Conservation (phyloP, 495 filamentous ascomycete genomes). For the Penicillium arizonense region DNA sequence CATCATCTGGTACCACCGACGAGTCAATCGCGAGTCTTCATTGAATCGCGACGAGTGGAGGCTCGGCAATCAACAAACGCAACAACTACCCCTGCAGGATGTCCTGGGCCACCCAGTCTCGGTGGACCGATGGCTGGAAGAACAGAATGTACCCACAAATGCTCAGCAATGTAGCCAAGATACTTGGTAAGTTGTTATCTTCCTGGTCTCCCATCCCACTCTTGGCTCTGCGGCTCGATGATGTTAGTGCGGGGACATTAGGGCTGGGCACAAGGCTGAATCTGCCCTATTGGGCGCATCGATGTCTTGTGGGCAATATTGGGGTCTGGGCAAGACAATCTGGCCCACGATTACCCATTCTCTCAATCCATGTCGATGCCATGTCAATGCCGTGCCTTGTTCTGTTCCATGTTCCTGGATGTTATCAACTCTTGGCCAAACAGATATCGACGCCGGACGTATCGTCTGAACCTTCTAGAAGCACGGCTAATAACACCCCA, state of each 20-base stretch:
- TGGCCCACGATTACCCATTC: neutral
- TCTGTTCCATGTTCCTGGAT: neutral
- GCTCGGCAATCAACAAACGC: neutral
- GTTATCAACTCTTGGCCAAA: neutral
- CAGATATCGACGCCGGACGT: neutral
- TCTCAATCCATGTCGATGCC: neutral
- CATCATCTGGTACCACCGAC: slow-evolving; percentile 28
- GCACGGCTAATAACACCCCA: slow-evolving; percentile 1
- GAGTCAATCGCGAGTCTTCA: neutral
- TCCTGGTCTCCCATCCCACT: neutral
- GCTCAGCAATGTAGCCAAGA: slow-evolving; percentile 26
- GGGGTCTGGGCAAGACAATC: slow-evolving; percentile 3
- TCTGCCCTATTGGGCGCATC: slow-evolving; percentile 14
- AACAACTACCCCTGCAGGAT: slow-evolving; percentile 7
- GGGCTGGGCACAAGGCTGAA: slow-evolving; percentile 15
- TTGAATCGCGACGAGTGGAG: too few relatives aligned
- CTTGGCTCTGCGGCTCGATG: slow-evolving; percentile 24
- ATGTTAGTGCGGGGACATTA: slow-evolving; percentile 33
- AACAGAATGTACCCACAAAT: slow-evolving; percentile 19
- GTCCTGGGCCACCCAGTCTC: slow-evolving; percentile 12
- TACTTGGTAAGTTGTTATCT: slow-evolving; percentile 28
- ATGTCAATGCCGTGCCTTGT: neutral
- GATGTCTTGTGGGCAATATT: neutral
- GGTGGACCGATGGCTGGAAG: slow-evolving; percentile 31
- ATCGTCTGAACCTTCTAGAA: slow-evolving; percentile 3